Base-by-base conservation (phyloP, 148 eudicot species). In the Linanthus parryae region DNA sequence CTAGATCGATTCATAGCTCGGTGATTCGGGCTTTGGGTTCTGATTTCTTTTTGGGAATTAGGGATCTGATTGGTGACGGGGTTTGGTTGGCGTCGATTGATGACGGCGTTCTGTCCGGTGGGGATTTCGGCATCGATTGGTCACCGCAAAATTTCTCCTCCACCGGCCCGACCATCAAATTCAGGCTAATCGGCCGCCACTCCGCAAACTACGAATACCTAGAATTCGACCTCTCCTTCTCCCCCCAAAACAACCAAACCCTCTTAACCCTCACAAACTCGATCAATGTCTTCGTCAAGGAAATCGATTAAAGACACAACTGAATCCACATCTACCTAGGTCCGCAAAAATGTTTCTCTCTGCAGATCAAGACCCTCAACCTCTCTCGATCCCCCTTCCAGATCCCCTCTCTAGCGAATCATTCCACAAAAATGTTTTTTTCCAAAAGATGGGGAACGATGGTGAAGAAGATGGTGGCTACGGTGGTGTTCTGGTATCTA, bases 111-210 rank as follows among this genome's bases (percentile, higher is more conserved):
- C n/a, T n/a, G n/a, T n/a, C n/a, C n/a, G n/a, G n/a, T n/a, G n/a
- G n/a, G n/a, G n/a, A n/a, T n/a, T n/a, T n/a, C n/a, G n/a, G n/a
- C n/a, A n/a, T n/a, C 5, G 2, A 31, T 22, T 35, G 28, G 48
- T 30, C 27, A 44, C 7, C 20, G 7, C 7, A 23, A 19, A 16
- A 19, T 4, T 69, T 64, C 52, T 9, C 14, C 0, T n/a, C 39
- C 12, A 4, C 47, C 4, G 73, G 73, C 67, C n/a, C 67, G 2
- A 20, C 23, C 13, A 23, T 69, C 25, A 59, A 64, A 23, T 69
- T 69, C 56, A 18, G 59, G 11, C 57, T 69, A n/a, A n/a, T n/a
- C 14, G 21, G 9, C 15, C 39, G 8, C 52, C 42, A 23, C 10
- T 35, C 14, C 39, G 5, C 36, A 3, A 34, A 29, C 39, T 69